Evolutionary conservation across 2,329 filamentous ascomycete genomes (phyloP).

Genomic region (Hypocrella siamensis): DNA sequence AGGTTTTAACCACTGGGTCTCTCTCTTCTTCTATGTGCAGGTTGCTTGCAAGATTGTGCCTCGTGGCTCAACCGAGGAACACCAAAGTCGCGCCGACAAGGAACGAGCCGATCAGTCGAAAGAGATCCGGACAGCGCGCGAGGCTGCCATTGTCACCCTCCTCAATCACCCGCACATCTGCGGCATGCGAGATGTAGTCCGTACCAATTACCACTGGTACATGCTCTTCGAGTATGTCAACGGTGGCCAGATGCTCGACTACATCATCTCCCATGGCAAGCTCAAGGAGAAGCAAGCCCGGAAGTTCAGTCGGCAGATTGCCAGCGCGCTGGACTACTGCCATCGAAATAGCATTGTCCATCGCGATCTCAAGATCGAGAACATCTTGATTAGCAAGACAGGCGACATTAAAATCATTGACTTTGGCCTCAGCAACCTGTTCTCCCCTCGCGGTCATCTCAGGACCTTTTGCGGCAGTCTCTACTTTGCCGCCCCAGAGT

Average conservation of each 20-base stretch:
- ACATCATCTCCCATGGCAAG: conserved; percentile 96
- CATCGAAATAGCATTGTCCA: conserved; percentile 98
- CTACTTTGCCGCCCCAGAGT: conserved; percentile 91
- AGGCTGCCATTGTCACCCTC: conserved; percentile 90
- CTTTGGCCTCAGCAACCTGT: conserved; percentile 93
- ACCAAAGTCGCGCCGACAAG: conserved; percentile 52
- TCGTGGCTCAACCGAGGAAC: conserved; percentile 75
- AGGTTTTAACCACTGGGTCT: no score
- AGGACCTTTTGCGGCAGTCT: conserved; percentile 97
- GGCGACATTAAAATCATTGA: conserved; percentile 99
- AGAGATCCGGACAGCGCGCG: conserved; percentile 84
- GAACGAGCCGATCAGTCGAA: conserved; percentile 93
- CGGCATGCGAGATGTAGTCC: conserved; percentile 84
- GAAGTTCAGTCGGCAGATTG: conserved; percentile 95
- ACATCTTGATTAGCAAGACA: conserved; percentile 97
- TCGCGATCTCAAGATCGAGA: conserved; percentile 95
- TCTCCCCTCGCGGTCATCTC: conserved; percentile 67
- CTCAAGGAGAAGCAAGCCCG: conserved; percentile 96
- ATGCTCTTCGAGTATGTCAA: conserved; percentile 99
- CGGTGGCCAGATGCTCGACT: conserved; percentile 97
- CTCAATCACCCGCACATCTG: conserved; percentile 93
- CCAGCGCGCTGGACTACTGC: conserved; percentile 91
- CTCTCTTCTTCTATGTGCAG: conserved; percentile 20
- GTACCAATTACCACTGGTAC: conserved; percentile 98
- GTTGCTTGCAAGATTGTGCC: conserved; percentile 97